Percentiles rank a stretch among this genome's conserved stretches.
These are phyloP conservation scores for Fusarium pilosicola DNA, from an alignment of 2,329 filamentous ascomycete genomes.

Conservation along the genomic window DNA sequence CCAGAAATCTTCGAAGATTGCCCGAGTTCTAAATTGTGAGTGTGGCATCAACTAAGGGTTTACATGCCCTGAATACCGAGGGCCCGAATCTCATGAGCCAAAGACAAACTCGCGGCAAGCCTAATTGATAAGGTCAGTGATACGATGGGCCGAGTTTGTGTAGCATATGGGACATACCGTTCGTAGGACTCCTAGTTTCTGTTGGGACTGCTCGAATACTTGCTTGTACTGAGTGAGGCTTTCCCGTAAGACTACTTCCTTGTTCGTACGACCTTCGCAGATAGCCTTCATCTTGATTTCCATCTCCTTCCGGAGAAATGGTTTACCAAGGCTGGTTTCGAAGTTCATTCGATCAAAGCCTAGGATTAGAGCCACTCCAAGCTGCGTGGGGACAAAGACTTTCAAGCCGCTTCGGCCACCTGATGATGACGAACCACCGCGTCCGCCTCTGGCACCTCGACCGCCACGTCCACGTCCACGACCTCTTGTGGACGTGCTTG, in stretches of 20 bases:
- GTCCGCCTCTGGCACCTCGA: constrained; percentile 50
- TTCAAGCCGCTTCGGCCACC: constrained; percentile 66
- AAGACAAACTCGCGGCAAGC: constrained; percentile 53
- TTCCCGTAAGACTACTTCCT: constrained; percentile 79
- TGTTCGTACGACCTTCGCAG: constrained; percentile 84
- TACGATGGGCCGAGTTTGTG: not conserved
- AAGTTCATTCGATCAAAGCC: constrained; percentile 96
- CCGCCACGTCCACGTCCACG: constrained; percentile 61
- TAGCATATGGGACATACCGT: constrained; percentile 58
- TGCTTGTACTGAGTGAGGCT: constrained; percentile 87
- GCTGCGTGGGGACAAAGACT: constrained; percentile 91
- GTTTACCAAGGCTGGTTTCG: constrained; percentile 92
- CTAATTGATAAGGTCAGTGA: constrained; percentile 41
- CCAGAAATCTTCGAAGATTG: constrained; percentile 16
- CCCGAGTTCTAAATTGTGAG: constrained; percentile 21
- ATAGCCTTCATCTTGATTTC: constrained; percentile 97
- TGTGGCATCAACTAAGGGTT: constrained; percentile 43
- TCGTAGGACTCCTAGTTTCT: constrained; percentile 75
- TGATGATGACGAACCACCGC: constrained; percentile 55
- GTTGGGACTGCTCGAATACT: constrained; percentile 84
- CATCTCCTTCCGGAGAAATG: constrained; percentile 97
- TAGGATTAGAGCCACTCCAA: constrained; percentile 91
- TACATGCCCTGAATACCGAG: constrained; percentile 36
- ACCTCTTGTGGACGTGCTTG: constrained; percentile 54
- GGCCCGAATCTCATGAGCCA: constrained; percentile 20